Base-by-base conservation (phyloP, 257 asterid genomes). In the Solanum ossicruentum region DNA sequence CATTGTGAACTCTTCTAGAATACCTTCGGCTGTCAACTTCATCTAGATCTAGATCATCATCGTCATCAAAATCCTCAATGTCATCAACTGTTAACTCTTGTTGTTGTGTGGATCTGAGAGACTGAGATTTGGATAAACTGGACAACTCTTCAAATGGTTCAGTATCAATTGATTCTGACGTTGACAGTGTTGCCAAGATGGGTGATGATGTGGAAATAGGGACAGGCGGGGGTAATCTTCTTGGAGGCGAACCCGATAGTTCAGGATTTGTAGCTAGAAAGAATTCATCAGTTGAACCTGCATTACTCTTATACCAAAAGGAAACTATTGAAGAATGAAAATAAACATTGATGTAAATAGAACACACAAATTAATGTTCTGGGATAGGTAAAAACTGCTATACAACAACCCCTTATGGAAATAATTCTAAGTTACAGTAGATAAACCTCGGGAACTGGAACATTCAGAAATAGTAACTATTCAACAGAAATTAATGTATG, bases 1-100 rank as follows among this genome's bases (percentile, higher is more conserved):
- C 99, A 91, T 95, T 93, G 63, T 94, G 90, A 90, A 93, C 97
- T 88, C 99, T 93, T 90, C 99, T 92, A 84, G 99, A 95, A 90
- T 96, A 96, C 86, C 93, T 88, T 66, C 80, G 94, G 85, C 94
- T 92, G 86, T 93, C 96, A 88, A 88, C 90, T 91, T 91, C 97
- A 41, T 89, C 93, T 65, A 96, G 36, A 41, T 89, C 93, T 65
- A 96, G 36, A 86, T 89, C 52, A 83, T 93, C 95, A 87, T 91
- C 97, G 2, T 94, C 90, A 81, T 90, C 98, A 85, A 95, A 89
- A 88, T 95, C 98, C 66, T 93, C 98, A 86, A 96, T 96, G 87
- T 96, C 99, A 87, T 96, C 99, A 45, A 96, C 94, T 15, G 97
- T 91, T 43, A 96, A 92, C 84, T 94, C 99, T 87, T 88, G 94